Evolutionary conservation across 768 basidiomycete genomes (phyloP).

Genomic region (Exidia glandulosa): DNA sequence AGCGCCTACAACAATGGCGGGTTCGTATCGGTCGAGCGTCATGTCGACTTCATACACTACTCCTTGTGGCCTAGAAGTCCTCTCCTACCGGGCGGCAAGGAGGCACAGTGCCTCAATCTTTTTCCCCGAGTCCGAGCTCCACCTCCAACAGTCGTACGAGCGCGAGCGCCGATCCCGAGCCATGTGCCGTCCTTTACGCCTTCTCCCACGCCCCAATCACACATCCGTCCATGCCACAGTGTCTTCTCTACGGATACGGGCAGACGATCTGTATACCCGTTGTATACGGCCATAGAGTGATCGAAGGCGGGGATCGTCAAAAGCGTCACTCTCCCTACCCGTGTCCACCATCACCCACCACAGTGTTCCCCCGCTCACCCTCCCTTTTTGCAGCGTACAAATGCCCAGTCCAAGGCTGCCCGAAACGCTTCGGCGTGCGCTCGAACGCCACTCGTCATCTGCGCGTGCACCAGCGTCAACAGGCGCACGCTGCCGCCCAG

Average conservation of each 20-base stretch:
- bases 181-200: background rate
- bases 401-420: slow-evolving; percentile 53
- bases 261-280: too few species aligned
- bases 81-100: too few species aligned
- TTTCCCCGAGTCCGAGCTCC: background rate
- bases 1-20: too few species aligned
- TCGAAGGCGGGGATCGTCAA: too few species aligned
- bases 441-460: slow-evolving; percentile 76
- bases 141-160: background rate
- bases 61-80: too few species aligned
- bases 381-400: slow-evolving; percentile 6
- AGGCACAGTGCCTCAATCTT: too few species aligned
- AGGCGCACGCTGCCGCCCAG: background rate
- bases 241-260: too few species aligned
- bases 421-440: slow-evolving; percentile 61
- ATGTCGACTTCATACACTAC: too few species aligned
- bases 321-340: too few species aligned
- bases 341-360: too few species aligned
- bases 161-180: background rate
- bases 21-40: too few species aligned
- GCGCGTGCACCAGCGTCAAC: slow-evolving; percentile 40
- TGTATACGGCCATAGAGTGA: too few species aligned
- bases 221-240: background rate
- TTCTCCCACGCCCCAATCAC: background rate
- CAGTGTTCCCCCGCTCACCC: background rate